Base-by-base conservation (phyloP, 805 yeast species). In the Saturnispora kantuleensis region DNA sequence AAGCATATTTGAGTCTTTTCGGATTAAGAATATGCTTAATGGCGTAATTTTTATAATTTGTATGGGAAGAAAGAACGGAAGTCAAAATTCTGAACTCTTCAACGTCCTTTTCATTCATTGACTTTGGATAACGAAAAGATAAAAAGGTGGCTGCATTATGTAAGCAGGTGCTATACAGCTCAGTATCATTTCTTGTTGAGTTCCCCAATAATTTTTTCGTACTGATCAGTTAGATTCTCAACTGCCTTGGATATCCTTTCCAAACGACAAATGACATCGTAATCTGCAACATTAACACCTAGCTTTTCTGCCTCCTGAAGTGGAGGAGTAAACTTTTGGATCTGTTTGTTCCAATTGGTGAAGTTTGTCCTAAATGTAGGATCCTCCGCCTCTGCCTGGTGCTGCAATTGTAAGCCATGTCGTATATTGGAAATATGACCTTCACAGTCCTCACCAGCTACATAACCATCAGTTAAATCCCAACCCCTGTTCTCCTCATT, bases 401-500 rank as follows among this genome's bases (percentile, higher is more conserved):
- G 64, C 56, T 84, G 93, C 9, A 64, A 60, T 42, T 68, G 60
- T 28, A 79, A 49, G 9, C 66, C 63, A 35, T 66, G 66, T 15
- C 69, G 59, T 4, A 67, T 60, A 28, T 59, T 56, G 1, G 50
- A 47, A 2, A 53, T 56, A 32, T 45, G 46, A 15, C 57, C 52
- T 31, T 59, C 60, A 13, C 58, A 56, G 10, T 44, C 41, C 12
- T 42, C 15, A 16, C 62, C 64, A 39, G 69, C 75, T 31, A 66
- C 66, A 48, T 66, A 85, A 0, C 95, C 95, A 61, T 85, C 95
- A 7, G 81, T 74, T 52, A 86, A 67, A 51, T 83, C 86, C 95
- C 95, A 86, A 54, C 81, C 89, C 7, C 80, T 73, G 55, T 86
- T 85, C 16, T 67, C 54, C 56, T 83, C 90, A 57, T 84, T 84